phyloP scores from a whole-genome alignment of 495 filamentous ascomycete species.

The Xylaria telfairii region DNA sequence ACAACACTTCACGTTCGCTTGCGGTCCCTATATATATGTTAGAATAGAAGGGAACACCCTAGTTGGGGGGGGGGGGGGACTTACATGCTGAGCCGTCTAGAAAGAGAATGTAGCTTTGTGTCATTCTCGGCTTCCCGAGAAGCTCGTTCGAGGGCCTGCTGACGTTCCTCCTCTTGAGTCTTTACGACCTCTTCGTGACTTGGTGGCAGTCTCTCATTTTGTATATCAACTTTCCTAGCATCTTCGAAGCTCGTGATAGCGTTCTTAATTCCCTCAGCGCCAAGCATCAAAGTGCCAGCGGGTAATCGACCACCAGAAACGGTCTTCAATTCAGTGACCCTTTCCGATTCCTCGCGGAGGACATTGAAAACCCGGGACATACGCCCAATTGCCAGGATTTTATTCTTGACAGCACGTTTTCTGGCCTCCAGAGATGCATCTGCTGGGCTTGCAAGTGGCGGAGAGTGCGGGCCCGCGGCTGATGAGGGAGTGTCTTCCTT shows the following conservation, averaged over 20 bases:
- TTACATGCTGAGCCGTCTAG: constrained; percentile 95
- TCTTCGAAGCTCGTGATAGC: constrained; percentile 98
- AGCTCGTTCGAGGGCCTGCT: constrained; percentile 83
- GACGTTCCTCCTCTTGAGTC: constrained; percentile 77
- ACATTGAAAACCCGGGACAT: constrained; percentile 98
- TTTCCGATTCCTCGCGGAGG: constrained; percentile 93
- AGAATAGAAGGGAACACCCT: not conserved
- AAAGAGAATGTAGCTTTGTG: constrained; percentile 79
- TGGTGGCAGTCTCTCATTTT: constrained; percentile 93
- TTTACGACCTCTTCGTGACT: constrained; percentile 88
- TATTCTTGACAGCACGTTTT: constrained; percentile 97
- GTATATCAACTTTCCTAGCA: constrained; percentile 95
- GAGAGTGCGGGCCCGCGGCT: constrained; percentile 72
- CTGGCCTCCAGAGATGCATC: constrained; percentile 93
- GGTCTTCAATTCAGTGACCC: constrained; percentile 96
- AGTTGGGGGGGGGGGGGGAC: constrained; percentile 38
- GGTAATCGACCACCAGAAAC: constrained; percentile 92
- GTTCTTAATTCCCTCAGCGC: constrained; percentile 97
- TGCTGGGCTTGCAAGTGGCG: constrained; percentile 58
- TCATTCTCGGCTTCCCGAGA: constrained; percentile 90
- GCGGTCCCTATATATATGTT: constrained; percentile 33
- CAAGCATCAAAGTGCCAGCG: constrained; percentile 95
- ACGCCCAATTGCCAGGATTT: constrained; percentile 96
- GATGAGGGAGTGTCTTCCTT: constrained; percentile 72
- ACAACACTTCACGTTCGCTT: constrained; percentile 31